A percentile compares a stretch with the other conserved stretches of the same genome.
Conservation (phyloP, 1,139 yeast species). For the Candida anutae region DNA sequence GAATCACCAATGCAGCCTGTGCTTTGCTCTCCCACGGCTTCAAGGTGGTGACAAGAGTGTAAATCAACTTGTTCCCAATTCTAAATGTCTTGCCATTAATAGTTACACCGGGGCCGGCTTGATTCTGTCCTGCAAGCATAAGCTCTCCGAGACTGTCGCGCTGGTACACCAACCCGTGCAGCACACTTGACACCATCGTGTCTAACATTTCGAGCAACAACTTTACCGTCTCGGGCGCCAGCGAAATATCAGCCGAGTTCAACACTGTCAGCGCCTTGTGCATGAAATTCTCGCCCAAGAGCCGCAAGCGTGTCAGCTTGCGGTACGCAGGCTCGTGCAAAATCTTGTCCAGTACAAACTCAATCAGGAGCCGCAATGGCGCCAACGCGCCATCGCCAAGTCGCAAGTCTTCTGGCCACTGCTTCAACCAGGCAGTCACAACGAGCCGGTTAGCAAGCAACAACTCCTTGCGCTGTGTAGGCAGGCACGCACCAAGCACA, state of each 20-base stretch:
- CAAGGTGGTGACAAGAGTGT: slow-evolving; percentile 52
- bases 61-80: slow-evolving; percentile 60
- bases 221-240: background rate
- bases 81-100: slow-evolving; percentile 45
- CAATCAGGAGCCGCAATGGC: no score
- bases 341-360: no score
- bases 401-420: slow-evolving; percentile 45
- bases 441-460: slow-evolving; percentile 34
- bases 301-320: slow-evolving; percentile 63
- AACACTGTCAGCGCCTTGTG: slow-evolving; percentile 51
- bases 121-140: slow-evolving; percentile 38
- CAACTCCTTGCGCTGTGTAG: no score
- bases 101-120: slow-evolving; percentile 9
- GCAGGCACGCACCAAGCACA: no score
- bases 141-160: no score
- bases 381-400: no score
- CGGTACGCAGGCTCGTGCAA: slow-evolving; percentile 55
- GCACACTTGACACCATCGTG: slow-evolving; percentile 38
- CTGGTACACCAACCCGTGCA: slow-evolving; percentile 55
- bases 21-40: slow-evolving; percentile 75
- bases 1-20: slow-evolving; percentile 50
- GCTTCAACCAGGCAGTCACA: slow-evolving; percentile 54
- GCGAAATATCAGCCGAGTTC: slow-evolving; percentile 20
- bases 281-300: slow-evolving; percentile 73
- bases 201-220: no score